A percentile compares a stretch with the other conserved stretches of the same genome.
These are phyloP conservation scores for Chaetomium olivaceum DNA, from an alignment of 2,329 filamentous ascomycete genomes.

Conservation along the genomic window DNA sequence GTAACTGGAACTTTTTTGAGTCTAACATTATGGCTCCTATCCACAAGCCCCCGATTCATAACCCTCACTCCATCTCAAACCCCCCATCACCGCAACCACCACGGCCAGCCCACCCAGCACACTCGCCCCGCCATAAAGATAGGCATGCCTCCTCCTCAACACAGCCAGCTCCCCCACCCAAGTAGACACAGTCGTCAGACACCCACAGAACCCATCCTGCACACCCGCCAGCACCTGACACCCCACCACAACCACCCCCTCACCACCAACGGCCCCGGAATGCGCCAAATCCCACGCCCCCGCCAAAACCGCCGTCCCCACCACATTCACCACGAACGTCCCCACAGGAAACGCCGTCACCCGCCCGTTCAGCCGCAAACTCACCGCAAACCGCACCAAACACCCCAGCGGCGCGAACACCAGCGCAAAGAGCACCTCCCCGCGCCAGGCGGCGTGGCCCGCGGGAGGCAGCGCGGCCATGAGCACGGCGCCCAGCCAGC, in stretches of 20 bases:
- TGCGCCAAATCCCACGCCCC: conserved; percentile 81
- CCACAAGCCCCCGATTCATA: conserved; percentile 44
- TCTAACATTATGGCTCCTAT: too few species aligned
- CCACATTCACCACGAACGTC: conserved; percentile 79
- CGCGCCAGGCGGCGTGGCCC: conserved; percentile 67
- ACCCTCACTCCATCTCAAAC: conserved; percentile 67
- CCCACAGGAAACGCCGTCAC: conserved; percentile 74
- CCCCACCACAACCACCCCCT: conserved; percentile 45
- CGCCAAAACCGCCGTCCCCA: conserved; percentile 72
- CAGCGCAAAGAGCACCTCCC: conserved; percentile 71
- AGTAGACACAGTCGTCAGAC: conserved; percentile 66
- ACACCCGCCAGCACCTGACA: conserved; percentile 65
- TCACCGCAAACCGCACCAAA: conserved; percentile 71
- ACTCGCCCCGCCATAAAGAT: conserved; percentile 66
- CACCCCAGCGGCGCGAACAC: conserved; percentile 83
- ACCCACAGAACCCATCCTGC: conserved; percentile 69
- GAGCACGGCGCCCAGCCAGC: conserved; percentile 76
- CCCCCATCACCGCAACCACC: conserved; percentile 72
- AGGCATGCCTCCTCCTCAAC: conserved; percentile 55
- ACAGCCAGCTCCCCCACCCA: conserved; percentile 63
- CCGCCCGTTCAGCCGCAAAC: conserved; percentile 68
- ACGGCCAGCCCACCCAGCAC: conserved; percentile 59
- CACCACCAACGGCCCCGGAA: conserved; percentile 42
- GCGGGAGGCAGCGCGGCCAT: conserved; percentile 72
- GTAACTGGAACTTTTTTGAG: too few species aligned